phyloP scores from a whole-genome alignment of 768 basidiomycete species.

The Lactarius tabidus region DNA sequence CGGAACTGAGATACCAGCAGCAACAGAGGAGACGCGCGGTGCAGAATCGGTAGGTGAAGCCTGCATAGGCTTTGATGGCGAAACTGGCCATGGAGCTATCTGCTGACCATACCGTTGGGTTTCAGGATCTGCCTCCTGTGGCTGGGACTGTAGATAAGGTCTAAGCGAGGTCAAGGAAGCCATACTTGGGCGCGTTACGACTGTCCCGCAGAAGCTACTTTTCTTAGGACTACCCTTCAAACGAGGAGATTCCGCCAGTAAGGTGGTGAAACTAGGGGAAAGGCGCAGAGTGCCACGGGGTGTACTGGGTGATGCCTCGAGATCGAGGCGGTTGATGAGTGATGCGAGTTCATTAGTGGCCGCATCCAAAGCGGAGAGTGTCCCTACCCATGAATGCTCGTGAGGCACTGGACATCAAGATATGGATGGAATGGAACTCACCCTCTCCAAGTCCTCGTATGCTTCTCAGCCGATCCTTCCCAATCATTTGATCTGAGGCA shows the following conservation, averaged over 20 bases:
- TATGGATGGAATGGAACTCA: constrained; percentile 29
- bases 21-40: constrained; percentile 4
- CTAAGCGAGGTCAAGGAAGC: constrained; percentile 47
- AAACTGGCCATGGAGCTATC: constrained; percentile 60
- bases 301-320: constrained; percentile 69
- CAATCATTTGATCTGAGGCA: constrained; percentile 59
- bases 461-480: constrained; percentile 44
- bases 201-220: constrained; percentile 33
- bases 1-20: neutral
- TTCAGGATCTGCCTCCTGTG: constrained; percentile 18
- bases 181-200: constrained; percentile 34
- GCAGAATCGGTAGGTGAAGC: constrained; percentile 22
- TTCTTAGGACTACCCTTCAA: constrained; percentile 35
- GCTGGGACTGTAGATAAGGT: constrained; percentile 43
- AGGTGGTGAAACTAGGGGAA: constrained; percentile 28
- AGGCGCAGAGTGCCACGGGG: constrained; percentile 35
- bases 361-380: constrained; percentile 67
- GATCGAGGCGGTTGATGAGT: constrained; percentile 74
- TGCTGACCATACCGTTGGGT: constrained; percentile 41
- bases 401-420: constrained; percentile 3
- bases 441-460: constrained; percentile 52
- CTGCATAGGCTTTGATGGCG: constrained; percentile 38
- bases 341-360: constrained; percentile 77
- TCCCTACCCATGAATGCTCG: constrained; percentile 37
- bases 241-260: constrained; percentile 22